Evolutionary conservation across 768 basidiomycete species (phyloP).

Genomic region (Termitomyces sp.): DNA sequence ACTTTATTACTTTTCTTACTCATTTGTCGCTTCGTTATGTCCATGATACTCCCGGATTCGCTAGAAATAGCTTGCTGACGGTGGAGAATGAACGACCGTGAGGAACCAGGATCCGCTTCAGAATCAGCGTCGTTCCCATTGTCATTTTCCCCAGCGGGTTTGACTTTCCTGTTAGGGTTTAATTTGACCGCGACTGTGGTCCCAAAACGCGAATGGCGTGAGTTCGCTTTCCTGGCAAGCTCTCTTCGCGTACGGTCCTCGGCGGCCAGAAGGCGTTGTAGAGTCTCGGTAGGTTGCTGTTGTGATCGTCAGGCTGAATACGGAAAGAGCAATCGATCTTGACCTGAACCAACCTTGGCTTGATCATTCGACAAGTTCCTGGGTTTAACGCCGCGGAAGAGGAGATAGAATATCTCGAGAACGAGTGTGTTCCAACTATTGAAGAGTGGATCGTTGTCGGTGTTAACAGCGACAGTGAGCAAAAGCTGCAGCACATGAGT

Average conservation of each 20-base stretch:
- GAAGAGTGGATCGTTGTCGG: conserved; percentile 72
- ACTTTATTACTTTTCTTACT: conserved; percentile 56
- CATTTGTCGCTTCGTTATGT: conserved; percentile 61
- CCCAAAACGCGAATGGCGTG: conserved; percentile 94
- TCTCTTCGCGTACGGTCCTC: conserved; percentile 69
- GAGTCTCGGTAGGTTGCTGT: conserved; percentile 65
- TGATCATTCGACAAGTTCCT: conserved; percentile 54
- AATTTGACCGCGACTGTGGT: conserved; percentile 86
- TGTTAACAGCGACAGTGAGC: conserved; percentile 81
- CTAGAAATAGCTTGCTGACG: conserved; percentile 75
- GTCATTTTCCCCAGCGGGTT: conserved; percentile 9
- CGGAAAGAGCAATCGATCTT: background rate
- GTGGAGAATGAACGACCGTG: conserved; percentile 74
- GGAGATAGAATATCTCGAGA: conserved; percentile 89
- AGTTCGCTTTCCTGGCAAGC: conserved; percentile 50
- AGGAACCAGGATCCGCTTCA: conserved; percentile 25
- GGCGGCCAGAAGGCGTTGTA: conserved; percentile 72
- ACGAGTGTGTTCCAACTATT: conserved; percentile 86
- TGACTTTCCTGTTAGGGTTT: conserved; percentile 50
- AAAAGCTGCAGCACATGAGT: conserved; percentile 75
- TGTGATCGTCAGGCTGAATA: conserved; percentile 2
- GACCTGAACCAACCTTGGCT: conserved; percentile 47
- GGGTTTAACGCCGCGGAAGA: conserved; percentile 80
- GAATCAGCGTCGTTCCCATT: conserved; percentile 23
- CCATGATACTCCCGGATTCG: conserved; percentile 69